phyloP scores from a whole-genome alignment of 805 yeast species.

The Suhomyces emberorum region DNA sequence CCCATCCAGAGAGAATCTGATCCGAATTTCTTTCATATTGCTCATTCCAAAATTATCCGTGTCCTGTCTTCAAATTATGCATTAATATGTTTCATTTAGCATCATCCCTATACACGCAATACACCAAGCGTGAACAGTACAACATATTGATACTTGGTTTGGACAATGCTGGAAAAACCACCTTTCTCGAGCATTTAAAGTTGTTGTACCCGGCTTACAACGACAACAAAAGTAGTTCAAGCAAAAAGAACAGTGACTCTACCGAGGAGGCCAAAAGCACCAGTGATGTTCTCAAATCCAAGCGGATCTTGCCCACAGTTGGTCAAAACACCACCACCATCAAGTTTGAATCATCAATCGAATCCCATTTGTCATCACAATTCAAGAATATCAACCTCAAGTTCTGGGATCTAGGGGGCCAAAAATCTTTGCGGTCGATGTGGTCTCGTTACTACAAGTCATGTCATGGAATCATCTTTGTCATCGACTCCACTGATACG shows the following conservation, averaged over 20 bases:
- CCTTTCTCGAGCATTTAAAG: slow-evolving; percentile 39
- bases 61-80: not conserved
- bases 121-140: slow-evolving; percentile 45
- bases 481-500: slow-evolving; percentile 87
- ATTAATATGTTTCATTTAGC: slow-evolving; percentile 42
- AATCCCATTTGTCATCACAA: slow-evolving; percentile 26
- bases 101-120: slow-evolving; percentile 42
- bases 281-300: slow-evolving; percentile 33
- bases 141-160: slow-evolving; percentile 73
- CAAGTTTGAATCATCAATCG: slow-evolving; percentile 38
- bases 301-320: slow-evolving; percentile 83
- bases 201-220: slow-evolving; percentile 32
- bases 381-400: slow-evolving; percentile 55
- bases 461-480: slow-evolving; percentile 89
- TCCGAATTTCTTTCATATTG: too few species aligned
- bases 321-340: slow-evolving; percentile 76
- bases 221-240: slow-evolving; percentile 16
- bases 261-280: slow-evolving; percentile 13
- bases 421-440: slow-evolving; percentile 72
- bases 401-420: slow-evolving; percentile 98
- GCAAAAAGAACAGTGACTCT: slow-evolving; percentile 12
- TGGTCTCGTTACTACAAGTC: slow-evolving; percentile 85
- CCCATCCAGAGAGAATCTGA: too few species aligned
- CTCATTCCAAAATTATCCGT: too few species aligned
- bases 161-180: slow-evolving; percentile 94